Conservation (phyloP, 345 rosid genomes). For the Crucihimalaya himalaica region DNA sequence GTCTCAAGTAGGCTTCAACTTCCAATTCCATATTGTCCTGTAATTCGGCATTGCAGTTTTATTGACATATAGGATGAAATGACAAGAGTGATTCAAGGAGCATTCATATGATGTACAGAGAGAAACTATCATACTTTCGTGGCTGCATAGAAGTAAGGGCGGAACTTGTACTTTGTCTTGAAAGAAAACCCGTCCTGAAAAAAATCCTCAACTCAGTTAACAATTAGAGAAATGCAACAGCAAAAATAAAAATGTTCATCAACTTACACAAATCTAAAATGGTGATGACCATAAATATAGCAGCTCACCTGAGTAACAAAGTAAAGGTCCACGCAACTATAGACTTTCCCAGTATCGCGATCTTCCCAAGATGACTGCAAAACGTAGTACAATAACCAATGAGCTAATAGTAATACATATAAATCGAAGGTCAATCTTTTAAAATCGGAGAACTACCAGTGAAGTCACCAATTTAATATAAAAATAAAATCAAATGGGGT, state of each 20-base stretch:
- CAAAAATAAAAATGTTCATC: neutral
- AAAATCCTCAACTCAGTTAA: conserved; percentile 12
- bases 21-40: conserved; percentile 87
- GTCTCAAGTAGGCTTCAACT: conserved; percentile 82
- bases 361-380: conserved; percentile 89
- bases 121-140: conserved; percentile 55
- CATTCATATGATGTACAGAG: neutral
- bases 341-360: conserved; percentile 57
- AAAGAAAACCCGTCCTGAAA: conserved; percentile 82
- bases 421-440: conserved; percentile 1
- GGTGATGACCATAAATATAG: neutral
- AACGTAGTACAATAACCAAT: conserved; percentile 22
- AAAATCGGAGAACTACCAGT: neutral
- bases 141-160: conserved; percentile 87
- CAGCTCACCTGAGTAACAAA: conserved; percentile 82
- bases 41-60: conserved; percentile 11
- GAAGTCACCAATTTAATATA: neutral
- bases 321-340: conserved; percentile 84
- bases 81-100: neutral
- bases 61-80: conserved; percentile 8
- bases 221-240: neutral
- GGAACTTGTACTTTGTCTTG: conserved; percentile 86
- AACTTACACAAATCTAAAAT: neutral
- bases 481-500: neutral
- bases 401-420: neutral